Evolutionary conservation across 1,284 basidiomycete genomes (phyloP), one percentile per base, ranked within the genome.

Genomic region (Trametes hirsuta): DNA sequence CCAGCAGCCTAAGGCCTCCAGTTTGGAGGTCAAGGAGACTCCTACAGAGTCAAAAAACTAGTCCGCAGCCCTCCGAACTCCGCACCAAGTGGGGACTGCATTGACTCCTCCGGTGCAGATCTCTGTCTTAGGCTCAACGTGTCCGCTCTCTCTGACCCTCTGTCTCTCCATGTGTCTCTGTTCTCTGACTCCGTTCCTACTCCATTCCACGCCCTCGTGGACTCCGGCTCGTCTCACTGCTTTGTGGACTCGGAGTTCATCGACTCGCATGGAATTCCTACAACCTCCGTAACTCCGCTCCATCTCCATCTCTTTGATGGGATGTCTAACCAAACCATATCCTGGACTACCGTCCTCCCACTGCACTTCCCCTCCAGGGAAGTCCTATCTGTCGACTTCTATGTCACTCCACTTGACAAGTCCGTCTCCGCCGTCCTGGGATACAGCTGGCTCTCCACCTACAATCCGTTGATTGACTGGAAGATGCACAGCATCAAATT

Each of bases 381-480:
- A 42, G 41, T 42, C 41, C 12, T 42, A 11, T 42, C 41, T 18
- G n/a, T n/a, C 18, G 41, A 42, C 10, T 42, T 42, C 41, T 42
- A 42, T n/a, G 41, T 42, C 18, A 42, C 41, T 42, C 25, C 34
- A 47, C 14, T 18, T 18, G 18, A 18, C 18, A 18, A 18, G 18
- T 18, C 18, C 18, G 18, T 18, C 18, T 18, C 18, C 18, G 18
- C 18, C 18, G 18, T 18, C 18, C 18, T 18, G 18, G 18, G 18
- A 18, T 18, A 18, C 18, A 47, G 45, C 45, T 47, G 45, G 45
- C 45, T 47, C 45, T 47, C 45, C 45, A 25, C 4, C 25, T 47
- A 47, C 45, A 47, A 47, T 47, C 45, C 45, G 6, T 47, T 47
- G 45, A 47, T 47, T 47, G 45, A 47, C 24, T 47, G 45, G 45